Conservation (phyloP, 305 asterid species). For the Vinca major region DNA sequence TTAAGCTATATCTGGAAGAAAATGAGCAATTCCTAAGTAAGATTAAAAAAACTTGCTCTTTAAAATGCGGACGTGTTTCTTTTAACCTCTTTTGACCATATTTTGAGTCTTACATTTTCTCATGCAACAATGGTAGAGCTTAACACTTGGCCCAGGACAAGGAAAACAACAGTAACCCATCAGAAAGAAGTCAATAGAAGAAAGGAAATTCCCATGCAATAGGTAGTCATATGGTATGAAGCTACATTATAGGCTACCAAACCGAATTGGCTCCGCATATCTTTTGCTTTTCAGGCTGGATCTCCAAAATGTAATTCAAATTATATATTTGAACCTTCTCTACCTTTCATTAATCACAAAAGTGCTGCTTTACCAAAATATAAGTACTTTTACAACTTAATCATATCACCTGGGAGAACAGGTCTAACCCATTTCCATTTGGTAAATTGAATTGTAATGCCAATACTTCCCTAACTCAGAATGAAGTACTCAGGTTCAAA, state of each 20-base stretch:
- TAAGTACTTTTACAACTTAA: not conserved
- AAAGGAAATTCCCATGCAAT: not conserved
- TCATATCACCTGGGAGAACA: not conserved
- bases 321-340: not conserved
- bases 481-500: not conserved
- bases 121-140: not conserved
- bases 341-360: not conserved
- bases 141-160: not conserved
- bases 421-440: not conserved
- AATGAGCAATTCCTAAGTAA: not conserved
- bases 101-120: not conserved
- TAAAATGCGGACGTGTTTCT: not conserved
- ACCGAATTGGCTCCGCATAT: not conserved
- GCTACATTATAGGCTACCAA: not conserved
- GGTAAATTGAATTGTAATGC: not conserved
- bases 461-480: not conserved
- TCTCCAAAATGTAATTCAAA: not conserved
- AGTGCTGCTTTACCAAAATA: not conserved
- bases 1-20: conserved; percentile 1
- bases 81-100: not conserved
- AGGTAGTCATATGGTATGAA: not conserved
- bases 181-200: not conserved
- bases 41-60: not conserved
- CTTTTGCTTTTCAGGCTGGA: not conserved
- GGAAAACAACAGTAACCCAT: not conserved